Evolutionary conservation across 352 stramenopile species (phyloP), one percentile per base, ranked within the genome.

Genomic region (Phytophthora idaei): DNA sequence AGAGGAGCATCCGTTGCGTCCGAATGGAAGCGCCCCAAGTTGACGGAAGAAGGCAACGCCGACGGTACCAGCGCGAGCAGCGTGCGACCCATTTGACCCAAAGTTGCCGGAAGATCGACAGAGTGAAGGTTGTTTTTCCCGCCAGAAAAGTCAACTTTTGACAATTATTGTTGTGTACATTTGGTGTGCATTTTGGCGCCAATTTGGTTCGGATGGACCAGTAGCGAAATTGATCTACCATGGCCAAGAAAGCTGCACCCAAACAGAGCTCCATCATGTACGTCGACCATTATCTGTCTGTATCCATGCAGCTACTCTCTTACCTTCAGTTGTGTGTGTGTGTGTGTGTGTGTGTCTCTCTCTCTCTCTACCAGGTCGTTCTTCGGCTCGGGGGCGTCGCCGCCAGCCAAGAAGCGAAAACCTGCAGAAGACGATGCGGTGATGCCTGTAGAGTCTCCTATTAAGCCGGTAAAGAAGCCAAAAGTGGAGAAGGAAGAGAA

Each of bases 181-280:
- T 52, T 63, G 47, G 15, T 57, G 37, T 51, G 4, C 0, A 9
- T 14, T 44, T 57, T 57, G 47, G 36, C 49, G 47, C 54, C 47
- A 69, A 48, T 31, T 36, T 31, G 17, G 34, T 60, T 57, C 59
- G 46, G 46, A 29, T 58, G 39, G 44, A 15, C 8, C 48, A 61
- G 27, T 66, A 45, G 31, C 25, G 17, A 54, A 60, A 57, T 53
- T 28, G n/a, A 12, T 51, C n/a, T 5, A 45, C 10, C 28, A 81
- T 81, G 73, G 66, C 11, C n/a, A 74, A 65, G 62, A 81, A 76
- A 74, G 54, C 29, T 29, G 42, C 39, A 8, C 29, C 64, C 36
- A 87, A 80, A 65, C 85, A 93, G 73, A 68, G 77, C 53, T 89
- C 83, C 29, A 90, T 93, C 76, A 84, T 54, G 81, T 91, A 77